Conservation (phyloP, 78 protist genomes). For the Dictyostelium discoideum region dicty_2.7 NC_007091.3:1312001-1312500, state of each 20-base stretch:
- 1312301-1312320: too few species aligned
- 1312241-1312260: too few species aligned
- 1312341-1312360: too few species aligned
- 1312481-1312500: slow-evolving; percentile 8
- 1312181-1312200: not conserved
- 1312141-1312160: slow-evolving; percentile 17
- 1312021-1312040: not conserved
- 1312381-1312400: not conserved
- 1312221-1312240: not conserved
- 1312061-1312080: not conserved
- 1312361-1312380: too few species aligned
- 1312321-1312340: too few species aligned
- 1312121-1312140: slow-evolving; percentile 5
- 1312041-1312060: not conserved
- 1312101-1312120: not conserved
- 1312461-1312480: not conserved
- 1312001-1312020: not conserved
- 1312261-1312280: too few species aligned
- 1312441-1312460: not conserved
- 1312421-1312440: not conserved
- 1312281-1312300: too few species aligned
- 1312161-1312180: not conserved
- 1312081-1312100: not conserved
- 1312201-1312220: not conserved
- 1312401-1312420: not conserved